These are phyloP conservation scores for Bruguiera gymnorhiza DNA, from an alignment of 345 rosid species.

Conservation along the genomic window DNA sequence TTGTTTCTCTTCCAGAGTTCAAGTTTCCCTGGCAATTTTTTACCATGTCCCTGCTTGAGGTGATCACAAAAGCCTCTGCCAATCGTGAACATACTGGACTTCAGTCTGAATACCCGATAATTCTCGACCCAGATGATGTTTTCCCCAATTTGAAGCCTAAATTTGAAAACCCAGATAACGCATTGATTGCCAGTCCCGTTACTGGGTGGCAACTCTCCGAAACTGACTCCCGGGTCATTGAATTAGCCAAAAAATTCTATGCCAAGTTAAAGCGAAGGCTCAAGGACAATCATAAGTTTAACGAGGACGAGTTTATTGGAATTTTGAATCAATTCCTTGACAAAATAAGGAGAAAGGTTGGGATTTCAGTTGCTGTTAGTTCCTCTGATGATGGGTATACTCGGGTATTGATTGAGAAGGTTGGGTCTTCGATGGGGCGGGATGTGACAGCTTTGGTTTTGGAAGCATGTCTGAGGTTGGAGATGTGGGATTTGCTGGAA, in stretches of 20 bases:
- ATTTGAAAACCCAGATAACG: constrained; percentile 38
- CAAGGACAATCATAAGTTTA: constrained; percentile 50
- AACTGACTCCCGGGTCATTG: constrained; percentile 48
- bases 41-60: constrained; percentile 65
- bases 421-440: constrained; percentile 51
- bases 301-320: constrained; percentile 38
- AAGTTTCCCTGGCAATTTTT: constrained; percentile 9
- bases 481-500: constrained; percentile 70
- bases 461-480: constrained; percentile 59
- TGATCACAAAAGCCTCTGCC: constrained; percentile 49
- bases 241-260: constrained; percentile 41
- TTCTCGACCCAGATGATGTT: constrained; percentile 49
- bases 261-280: constrained; percentile 56
- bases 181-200: constrained; percentile 51
- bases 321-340: constrained; percentile 56
- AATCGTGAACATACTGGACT: constrained; percentile 26
- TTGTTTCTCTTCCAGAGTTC: constrained; percentile 21
- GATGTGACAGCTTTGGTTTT: constrained; percentile 57
- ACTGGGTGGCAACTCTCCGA: constrained; percentile 56
- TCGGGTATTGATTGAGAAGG: constrained; percentile 43
- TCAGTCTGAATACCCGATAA: constrained; percentile 50
- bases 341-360: constrained; percentile 39
- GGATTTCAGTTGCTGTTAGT: constrained; percentile 29
- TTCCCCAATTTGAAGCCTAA: constrained; percentile 61
- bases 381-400: constrained; percentile 23